These are phyloP conservation scores for Verticillium tricorpus DNA, from an alignment of 2,329 filamentous ascomycete genomes.

Conservation along the genomic window DNA sequence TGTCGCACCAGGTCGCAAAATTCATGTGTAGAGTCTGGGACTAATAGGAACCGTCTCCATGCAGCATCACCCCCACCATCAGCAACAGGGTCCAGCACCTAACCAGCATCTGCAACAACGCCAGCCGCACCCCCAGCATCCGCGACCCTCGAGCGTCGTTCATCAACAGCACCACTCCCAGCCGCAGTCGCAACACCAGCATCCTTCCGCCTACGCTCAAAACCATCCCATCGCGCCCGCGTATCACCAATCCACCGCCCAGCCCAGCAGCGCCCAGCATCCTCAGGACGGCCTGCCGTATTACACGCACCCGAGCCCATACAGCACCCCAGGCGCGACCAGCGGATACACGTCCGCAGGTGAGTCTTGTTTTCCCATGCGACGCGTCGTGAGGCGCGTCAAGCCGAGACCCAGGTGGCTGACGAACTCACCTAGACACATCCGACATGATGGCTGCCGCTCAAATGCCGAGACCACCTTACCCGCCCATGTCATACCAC, in stretches of 20 bases:
- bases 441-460: slow-evolving; percentile 64
- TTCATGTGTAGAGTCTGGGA: slow-evolving; percentile 24
- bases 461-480: slow-evolving; percentile 69
- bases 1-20: slow-evolving; percentile 23
- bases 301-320: slow-evolving; percentile 73
- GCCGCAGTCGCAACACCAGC: slow-evolving; percentile 57
- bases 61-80: slow-evolving; percentile 73
- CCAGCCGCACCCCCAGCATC: slow-evolving; percentile 58
- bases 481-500: slow-evolving; percentile 87
- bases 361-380: slow-evolving; percentile 40
- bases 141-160: slow-evolving; percentile 67
- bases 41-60: slow-evolving; percentile 59
- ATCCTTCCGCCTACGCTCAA: slow-evolving; percentile 64
- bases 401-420: slow-evolving; percentile 5
- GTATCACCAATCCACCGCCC: slow-evolving; percentile 61
- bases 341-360: slow-evolving; percentile 85
- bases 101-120: slow-evolving; percentile 62
- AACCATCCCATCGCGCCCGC: slow-evolving; percentile 59
- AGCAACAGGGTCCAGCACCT: slow-evolving; percentile 67
- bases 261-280: slow-evolving; percentile 56
- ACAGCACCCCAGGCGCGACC: slow-evolving; percentile 75
- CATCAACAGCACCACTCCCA: slow-evolving; percentile 69
- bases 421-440: slow-evolving; percentile 38
- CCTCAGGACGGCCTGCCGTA: slow-evolving; percentile 66
- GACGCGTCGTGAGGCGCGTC: slow-evolving; percentile 7